Evolutionary conservation across 306 rosid species (phyloP).

Genomic region (Quercus variabilis): DNA sequence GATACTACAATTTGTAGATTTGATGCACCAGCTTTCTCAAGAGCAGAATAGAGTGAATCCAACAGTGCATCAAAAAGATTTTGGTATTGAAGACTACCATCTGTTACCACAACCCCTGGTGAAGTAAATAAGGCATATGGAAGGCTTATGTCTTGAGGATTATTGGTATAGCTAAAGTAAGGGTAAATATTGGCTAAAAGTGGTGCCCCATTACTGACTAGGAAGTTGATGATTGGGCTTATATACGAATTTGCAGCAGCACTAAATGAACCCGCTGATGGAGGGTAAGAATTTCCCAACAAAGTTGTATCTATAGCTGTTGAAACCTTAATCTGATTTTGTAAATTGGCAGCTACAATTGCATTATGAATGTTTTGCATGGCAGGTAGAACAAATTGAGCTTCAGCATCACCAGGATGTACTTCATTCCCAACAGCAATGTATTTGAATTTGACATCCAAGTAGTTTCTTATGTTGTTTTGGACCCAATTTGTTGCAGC

Average conservation of each 20-base stretch:
- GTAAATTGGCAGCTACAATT: constrained; percentile 34
- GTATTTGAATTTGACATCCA: constrained; percentile 38
- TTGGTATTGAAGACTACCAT: constrained; percentile 31
- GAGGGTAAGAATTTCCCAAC: constrained; percentile 37
- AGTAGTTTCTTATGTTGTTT: constrained; percentile 17
- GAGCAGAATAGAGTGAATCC: constrained; percentile 50
- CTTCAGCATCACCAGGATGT: constrained; percentile 2
- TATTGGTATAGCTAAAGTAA: constrained; percentile 24
- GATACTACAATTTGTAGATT: constrained; percentile 46
- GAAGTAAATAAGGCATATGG: constrained; percentile 47
- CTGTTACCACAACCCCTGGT: constrained; percentile 15
- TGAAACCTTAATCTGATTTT: constrained; percentile 48
- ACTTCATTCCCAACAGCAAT: constrained; percentile 51
- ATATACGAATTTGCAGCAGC: constrained; percentile 19
- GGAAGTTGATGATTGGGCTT: constrained; percentile 35
- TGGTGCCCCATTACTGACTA: constrained; percentile 38
- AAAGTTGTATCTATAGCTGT: constrained; percentile 36
- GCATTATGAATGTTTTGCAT: constrained; percentile 36
- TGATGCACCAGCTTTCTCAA: constrained; percentile 33
- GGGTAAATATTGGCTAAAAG: constrained; percentile 73
- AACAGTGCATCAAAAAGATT: constrained; percentile 47
- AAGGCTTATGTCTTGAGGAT: not conserved
- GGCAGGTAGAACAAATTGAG: constrained; percentile 23
- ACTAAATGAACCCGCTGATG: constrained; percentile 28
- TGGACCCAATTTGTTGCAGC: constrained; percentile 42